Evolutionary conservation across 129 eudicot species (phyloP), one percentile per base, ranked within the genome.

Genomic region (Helianthus tuberosus): DNA sequence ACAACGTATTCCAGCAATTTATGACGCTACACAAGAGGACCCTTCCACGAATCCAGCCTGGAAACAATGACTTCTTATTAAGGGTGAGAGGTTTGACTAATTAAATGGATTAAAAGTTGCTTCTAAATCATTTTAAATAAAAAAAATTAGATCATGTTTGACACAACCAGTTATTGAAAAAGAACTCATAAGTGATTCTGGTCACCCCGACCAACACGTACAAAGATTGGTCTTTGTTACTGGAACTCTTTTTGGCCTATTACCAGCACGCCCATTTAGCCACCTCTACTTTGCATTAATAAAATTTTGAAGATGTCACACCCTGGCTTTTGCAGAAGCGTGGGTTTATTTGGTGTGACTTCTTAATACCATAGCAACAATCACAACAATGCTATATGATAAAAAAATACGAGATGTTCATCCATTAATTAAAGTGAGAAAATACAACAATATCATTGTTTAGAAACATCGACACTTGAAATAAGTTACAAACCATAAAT

Each of bases 31-130:
- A 0, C 23, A 20, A 20, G 12, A 97, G 84, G 85, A 90, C 98
- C 81, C 86, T 90, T 50, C 84, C 97, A 47, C 96, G 89, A 59
- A 94, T 79, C 97, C 97, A 94, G 59, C 98, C 97, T 94, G 88
- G 78, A 87, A 87, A 1, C 36, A 58, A 32, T 60, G 16, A 66
- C 43, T 61, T 25, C 48, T 36, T 52, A 11, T 71, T 23, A 44
- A 46, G 46, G 17, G 23, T 20, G 23, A 20, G 0, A 20, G 23
- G 23, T 20, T 20, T 20, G 23, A 20, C 23, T 20, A 20, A 8
- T 53, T 11, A 70, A 54, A 53, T 1, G 5, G 23, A 51, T 38
- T 3, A 10, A 70, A 53, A 53, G 15, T 52, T 0, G 1, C 6
- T 51, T 52, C 49, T 16, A 53, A 11, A 53, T 52, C 64, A 48